phyloP scores from a whole-genome alignment of 495 filamentous ascomycete genomes.

The Penicillium verhagenii region DNA sequence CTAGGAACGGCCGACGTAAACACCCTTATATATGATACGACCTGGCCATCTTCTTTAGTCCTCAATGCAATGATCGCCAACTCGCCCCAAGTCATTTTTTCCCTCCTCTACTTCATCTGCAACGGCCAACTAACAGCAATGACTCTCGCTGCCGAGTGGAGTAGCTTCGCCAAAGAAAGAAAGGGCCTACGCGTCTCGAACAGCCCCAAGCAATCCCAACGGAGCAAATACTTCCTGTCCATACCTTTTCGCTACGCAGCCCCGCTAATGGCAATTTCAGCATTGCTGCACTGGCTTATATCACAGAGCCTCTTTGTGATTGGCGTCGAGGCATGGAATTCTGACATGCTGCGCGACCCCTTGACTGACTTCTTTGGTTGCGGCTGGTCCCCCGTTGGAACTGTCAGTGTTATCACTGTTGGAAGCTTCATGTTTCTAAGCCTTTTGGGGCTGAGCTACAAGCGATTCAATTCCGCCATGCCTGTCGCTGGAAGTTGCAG shows the following conservation, averaged over 20 bases:
- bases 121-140: constrained; percentile 33
- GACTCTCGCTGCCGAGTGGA: constrained; percentile 32
- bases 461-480: constrained; percentile 1
- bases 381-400: constrained; percentile 1
- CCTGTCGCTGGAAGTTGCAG: constrained; percentile 7
- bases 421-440: neutral
- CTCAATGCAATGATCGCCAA: constrained; percentile 32
- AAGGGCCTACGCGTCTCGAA: constrained; percentile 47
- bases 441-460: neutral
- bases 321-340: constrained; percentile 16
- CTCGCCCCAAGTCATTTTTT: constrained; percentile 38
- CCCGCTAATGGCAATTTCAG: constrained; percentile 31
- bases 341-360: constrained; percentile 8
- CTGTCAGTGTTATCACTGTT: neutral
- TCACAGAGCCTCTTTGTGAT: constrained; percentile 43
- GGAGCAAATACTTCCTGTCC: constrained; percentile 48
- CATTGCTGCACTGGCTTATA: constrained; percentile 31
- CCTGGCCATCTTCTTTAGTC: constrained; percentile 8
- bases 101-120: constrained; percentile 34
- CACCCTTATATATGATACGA: neutral
- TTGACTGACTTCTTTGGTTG: neutral
- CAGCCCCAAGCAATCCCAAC: constrained; percentile 29
- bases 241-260: constrained; percentile 46
- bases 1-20: neutral
- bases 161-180: constrained; percentile 16